Evolutionary conservation across 495 filamentous ascomycete genomes (phyloP).

Genomic region (Trichoderma erinaceum): DNA sequence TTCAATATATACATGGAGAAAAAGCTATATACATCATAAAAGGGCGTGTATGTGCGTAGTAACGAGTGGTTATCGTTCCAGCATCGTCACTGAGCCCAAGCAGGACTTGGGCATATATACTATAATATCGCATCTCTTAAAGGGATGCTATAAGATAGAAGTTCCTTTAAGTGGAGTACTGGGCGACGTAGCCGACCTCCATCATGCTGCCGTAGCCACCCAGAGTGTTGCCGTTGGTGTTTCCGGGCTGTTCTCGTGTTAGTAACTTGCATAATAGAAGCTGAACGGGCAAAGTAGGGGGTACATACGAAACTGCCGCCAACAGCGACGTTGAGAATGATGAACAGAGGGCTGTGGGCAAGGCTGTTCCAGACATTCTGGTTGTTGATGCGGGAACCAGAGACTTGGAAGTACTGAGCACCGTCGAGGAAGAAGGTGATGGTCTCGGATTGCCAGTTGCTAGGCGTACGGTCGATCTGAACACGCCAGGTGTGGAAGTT

Average conservation of each 20-base stretch:
- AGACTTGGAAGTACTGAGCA: constrained; percentile 33
- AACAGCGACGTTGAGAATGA: constrained; percentile 48
- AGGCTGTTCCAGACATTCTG: constrained; percentile 35
- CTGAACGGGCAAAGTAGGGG: constrained; percentile 15
- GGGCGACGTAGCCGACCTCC: constrained; percentile 43
- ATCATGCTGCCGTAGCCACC: constrained; percentile 40
- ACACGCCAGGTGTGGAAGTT: constrained; percentile 44
- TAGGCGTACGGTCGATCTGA: constrained; percentile 36
- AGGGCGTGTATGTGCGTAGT: constrained; percentile 6
- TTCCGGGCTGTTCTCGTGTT: constrained; percentile 29
- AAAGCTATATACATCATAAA: constrained; percentile 11
- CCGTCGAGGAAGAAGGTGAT: constrained; percentile 46
- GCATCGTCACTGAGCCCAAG: constrained; percentile 1
- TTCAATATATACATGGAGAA: constrained; percentile 13
- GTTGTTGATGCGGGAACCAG: constrained; percentile 32
- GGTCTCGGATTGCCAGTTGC: constrained; percentile 36
- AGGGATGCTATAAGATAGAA: too few relatives aligned
- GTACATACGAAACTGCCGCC: constrained; percentile 43
- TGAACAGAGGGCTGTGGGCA: constrained; percentile 32
- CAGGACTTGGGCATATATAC: constrained; percentile 11
- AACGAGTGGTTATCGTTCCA: neutral
- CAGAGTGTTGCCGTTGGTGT: constrained; percentile 32
- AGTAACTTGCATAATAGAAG: constrained; percentile 10
- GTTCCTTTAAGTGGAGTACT: constrained; percentile 23
- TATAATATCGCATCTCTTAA: neutral